Conservation (phyloP, 1,139 yeast genomes). For the Lodderomyces parapsilosis region DNA sequence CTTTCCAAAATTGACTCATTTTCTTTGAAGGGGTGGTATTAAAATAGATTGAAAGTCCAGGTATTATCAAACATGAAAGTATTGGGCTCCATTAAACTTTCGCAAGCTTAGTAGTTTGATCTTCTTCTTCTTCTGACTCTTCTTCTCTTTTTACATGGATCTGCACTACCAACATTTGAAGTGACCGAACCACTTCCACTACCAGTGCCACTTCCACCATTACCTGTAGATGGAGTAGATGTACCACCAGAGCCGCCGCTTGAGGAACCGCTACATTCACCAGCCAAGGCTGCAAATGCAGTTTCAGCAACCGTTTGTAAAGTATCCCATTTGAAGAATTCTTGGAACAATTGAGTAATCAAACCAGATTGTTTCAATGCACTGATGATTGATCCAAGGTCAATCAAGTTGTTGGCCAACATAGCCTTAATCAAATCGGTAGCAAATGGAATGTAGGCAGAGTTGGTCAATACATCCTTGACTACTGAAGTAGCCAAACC, state of each 20-base stretch:
- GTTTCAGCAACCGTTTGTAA: slow-evolving; percentile 38
- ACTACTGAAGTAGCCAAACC: slow-evolving; percentile 46
- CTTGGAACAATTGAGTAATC: slow-evolving; percentile 34
- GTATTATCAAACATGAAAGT: neutral
- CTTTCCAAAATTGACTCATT: neutral
- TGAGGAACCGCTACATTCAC: slow-evolving; percentile 26
- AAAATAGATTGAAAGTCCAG: neutral
- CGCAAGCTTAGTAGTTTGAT: slow-evolving; percentile 11
- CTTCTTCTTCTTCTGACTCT: slow-evolving; percentile 32
- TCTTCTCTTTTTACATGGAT: slow-evolving; percentile 37
- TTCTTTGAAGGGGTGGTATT: neutral
- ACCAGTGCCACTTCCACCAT: slow-evolving; percentile 12
- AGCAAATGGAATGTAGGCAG: slow-evolving; percentile 39
- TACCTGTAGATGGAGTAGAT: slow-evolving; percentile 14
- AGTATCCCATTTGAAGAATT: slow-evolving; percentile 34
- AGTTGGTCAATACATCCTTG: slow-evolving; percentile 39
- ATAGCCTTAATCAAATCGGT: slow-evolving; percentile 32
- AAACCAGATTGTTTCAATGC: slow-evolving; percentile 40
- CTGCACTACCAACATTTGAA: slow-evolving; percentile 13
- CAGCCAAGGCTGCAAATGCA: slow-evolving; percentile 45
- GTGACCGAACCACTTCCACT: slow-evolving; percentile 12
- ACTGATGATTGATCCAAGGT: slow-evolving; percentile 24
- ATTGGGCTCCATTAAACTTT: too few relatives aligned
- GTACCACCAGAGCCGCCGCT: slow-evolving; percentile 14
- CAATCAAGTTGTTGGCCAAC: slow-evolving; percentile 30